These are phyloP conservation scores for Camellia sinensis DNA, from an alignment of 148 eudicot genomes.

Conservation along the genomic window DNA sequence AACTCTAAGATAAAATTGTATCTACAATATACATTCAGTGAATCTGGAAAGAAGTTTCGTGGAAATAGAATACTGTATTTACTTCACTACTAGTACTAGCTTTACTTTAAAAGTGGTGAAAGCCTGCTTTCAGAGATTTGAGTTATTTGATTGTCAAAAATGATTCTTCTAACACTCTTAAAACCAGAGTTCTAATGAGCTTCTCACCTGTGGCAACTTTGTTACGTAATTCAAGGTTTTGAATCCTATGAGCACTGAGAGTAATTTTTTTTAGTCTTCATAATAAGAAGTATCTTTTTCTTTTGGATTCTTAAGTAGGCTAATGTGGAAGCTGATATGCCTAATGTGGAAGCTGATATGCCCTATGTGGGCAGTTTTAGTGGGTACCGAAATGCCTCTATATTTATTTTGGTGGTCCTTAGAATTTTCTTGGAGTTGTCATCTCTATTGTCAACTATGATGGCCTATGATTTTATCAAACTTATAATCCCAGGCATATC, in stretches of 20 bases:
- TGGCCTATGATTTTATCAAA: too few species aligned
- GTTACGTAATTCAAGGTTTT: neutral
- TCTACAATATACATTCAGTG: neutral
- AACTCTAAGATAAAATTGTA: neutral
- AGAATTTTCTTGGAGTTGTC: constrained; percentile 7
- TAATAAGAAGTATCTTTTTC: constrained; percentile 1
- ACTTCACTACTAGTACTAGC: neutral
- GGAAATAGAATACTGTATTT: neutral
- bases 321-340: too few species aligned
- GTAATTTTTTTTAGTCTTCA: neutral
- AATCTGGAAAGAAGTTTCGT: neutral
- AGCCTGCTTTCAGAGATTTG: neutral
- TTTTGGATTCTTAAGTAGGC: constrained; percentile 8
- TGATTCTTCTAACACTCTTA: neutral
- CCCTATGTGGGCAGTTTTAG: neutral
- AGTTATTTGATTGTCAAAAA: neutral
- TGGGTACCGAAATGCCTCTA: neutral
- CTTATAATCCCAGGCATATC: too few species aligned
- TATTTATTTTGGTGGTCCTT: neutral
- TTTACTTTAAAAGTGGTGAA: neutral
- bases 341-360: neutral
- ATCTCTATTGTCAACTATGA: constrained; percentile 4
- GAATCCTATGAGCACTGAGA: neutral
- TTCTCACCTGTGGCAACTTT: neutral
- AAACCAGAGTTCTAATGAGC: neutral